Evolutionary conservation across 2,329 filamentous ascomycete genomes (phyloP).

Genomic region (Microcera coccophila): DNA sequence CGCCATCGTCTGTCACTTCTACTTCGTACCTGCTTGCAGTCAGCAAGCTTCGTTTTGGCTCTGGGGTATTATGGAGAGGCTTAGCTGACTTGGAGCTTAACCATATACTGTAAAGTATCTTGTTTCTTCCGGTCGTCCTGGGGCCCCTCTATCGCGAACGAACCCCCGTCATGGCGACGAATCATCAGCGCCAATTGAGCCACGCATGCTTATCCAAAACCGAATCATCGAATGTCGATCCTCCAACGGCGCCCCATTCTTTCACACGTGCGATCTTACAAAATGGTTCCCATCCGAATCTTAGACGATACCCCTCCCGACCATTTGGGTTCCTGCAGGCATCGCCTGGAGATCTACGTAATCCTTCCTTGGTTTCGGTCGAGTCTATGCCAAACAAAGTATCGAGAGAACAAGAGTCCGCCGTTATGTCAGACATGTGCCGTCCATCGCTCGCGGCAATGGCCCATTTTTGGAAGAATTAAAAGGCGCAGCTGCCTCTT

Average conservation of each 20-base stretch:
- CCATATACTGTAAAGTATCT: too few relatives aligned
- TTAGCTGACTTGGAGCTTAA: too few relatives aligned
- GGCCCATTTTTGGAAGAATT: slow-evolving; percentile 10
- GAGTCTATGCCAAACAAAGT: slow-evolving; percentile 16
- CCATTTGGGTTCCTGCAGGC: slow-evolving; percentile 1
- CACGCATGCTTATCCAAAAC: slow-evolving; percentile 18
- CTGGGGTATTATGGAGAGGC: too few relatives aligned
- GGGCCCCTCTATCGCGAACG: slow-evolving; percentile 8
- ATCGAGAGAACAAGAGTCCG: slow-evolving; percentile 13
- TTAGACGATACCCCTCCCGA: background rate
- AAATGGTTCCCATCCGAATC: background rate
- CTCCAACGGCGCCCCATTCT: slow-evolving; percentile 20
- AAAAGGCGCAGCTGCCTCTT: background rate
- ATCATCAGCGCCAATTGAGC: slow-evolving; percentile 18
- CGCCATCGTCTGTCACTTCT: background rate
- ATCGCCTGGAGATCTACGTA: slow-evolving; percentile 16
- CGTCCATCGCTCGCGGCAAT: slow-evolving; percentile 6
- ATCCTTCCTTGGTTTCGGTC: slow-evolving; percentile 9
- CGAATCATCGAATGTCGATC: slow-evolving; percentile 7
- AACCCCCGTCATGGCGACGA: slow-evolving; percentile 9
- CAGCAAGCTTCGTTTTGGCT: too few relatives aligned
- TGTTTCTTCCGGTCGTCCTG: too few relatives aligned
- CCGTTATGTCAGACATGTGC: slow-evolving; percentile 6
- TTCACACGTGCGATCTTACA: slow-evolving; percentile 21
- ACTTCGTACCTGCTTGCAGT: too few relatives aligned